phyloP scores from a whole-genome alignment of 257 asterid species.

The Solanum acaule region DNA sequence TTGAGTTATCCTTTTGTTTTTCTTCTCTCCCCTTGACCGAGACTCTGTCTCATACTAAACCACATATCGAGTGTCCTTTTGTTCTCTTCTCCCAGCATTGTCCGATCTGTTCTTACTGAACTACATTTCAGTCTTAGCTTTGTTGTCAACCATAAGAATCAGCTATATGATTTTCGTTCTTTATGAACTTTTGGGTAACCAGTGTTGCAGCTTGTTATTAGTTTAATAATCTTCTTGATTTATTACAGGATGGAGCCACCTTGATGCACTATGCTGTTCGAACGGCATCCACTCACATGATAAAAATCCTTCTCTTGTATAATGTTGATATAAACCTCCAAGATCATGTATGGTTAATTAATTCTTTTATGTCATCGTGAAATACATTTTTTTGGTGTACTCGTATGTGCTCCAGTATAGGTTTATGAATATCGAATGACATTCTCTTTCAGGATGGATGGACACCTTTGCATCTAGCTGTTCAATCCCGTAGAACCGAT shows the following conservation, averaged over 20 bases:
- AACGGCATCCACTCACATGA: constrained; percentile 76
- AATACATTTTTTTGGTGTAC: neutral
- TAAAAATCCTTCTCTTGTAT: constrained; percentile 73
- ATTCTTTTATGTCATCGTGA: neutral
- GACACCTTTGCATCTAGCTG: constrained; percentile 87
- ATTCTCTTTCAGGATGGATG: constrained; percentile 62
- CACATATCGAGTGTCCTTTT: neutral
- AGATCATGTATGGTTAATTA: constrained; percentile 48
- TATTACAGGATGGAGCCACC: constrained; percentile 78
- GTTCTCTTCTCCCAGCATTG: neutral
- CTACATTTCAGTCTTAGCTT: neutral
- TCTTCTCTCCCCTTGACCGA: neutral
- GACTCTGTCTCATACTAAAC: neutral
- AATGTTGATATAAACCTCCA: constrained; percentile 70
- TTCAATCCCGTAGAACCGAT: constrained; percentile 84
- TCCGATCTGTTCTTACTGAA: neutral
- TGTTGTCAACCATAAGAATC: neutral
- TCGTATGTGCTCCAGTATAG: neutral
- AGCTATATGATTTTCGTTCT: neutral
- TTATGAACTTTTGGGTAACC: neutral
- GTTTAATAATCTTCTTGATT: neutral
- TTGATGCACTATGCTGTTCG: constrained; percentile 91
- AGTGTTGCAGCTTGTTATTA: neutral
- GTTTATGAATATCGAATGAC: neutral
- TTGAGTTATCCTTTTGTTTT: neutral